Evolutionary conservation across 139 green algal species (phyloP).

Genomic region (Auxenochlorella pyrenoidosa): DNA sequence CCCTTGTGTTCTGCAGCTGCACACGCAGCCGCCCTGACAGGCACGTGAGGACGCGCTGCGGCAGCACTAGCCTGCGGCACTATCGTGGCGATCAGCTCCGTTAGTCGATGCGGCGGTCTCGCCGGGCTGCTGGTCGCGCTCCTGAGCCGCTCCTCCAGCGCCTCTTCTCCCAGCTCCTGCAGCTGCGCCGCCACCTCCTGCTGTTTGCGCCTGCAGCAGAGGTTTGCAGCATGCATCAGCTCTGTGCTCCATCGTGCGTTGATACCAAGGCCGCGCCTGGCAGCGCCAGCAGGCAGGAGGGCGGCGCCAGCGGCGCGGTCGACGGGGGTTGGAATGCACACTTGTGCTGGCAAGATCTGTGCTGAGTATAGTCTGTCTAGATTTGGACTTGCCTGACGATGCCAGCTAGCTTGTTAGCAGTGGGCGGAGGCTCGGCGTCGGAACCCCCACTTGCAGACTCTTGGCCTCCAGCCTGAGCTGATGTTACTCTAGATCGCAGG

Average conservation of each 20-base stretch:
- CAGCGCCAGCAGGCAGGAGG: neutral
- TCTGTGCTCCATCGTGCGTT: too few species aligned
- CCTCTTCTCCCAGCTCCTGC: conserved; percentile 62
- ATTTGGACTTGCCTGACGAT: neutral
- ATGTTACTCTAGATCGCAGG: neutral
- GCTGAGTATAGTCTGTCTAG: neutral
- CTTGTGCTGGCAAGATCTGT: neutral
- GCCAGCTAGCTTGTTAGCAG: neutral
- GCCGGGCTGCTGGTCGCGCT: conserved; percentile 50
- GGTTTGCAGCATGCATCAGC: too few species aligned
- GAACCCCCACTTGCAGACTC: neutral
- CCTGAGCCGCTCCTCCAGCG: conserved; percentile 73
- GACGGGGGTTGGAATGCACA: neutral
- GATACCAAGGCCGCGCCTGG: neutral
- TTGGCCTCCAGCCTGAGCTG: neutral
- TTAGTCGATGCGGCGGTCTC: conserved; percentile 61
- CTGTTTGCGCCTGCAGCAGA: conserved; percentile 61
- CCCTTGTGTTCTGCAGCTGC: neutral
- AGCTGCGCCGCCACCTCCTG: conserved; percentile 50
- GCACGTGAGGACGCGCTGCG: too few species aligned
- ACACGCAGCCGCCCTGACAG: neutral
- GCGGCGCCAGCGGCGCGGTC: neutral
- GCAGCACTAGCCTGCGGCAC: neutral
- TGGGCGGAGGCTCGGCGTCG: neutral
- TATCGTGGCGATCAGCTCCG: conserved; percentile 62